Evolutionary conservation across 148 eudicot genomes (phyloP), one percentile per base, ranked within the genome.

Genomic region (Selenicereus undatus): DNA sequence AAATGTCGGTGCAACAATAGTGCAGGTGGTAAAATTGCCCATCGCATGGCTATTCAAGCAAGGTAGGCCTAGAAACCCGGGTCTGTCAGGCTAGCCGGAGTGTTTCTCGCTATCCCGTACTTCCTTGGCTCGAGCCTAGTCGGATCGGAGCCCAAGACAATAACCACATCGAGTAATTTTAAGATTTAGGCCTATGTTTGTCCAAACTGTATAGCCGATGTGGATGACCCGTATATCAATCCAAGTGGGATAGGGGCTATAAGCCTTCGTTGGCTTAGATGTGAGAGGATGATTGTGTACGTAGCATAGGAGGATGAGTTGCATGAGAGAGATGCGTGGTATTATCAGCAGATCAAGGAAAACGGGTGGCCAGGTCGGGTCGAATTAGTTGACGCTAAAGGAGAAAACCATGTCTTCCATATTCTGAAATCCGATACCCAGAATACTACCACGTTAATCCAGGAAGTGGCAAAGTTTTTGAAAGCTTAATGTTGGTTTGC

Each of bases 1-100:
- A n/a, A n/a, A n/a, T n/a, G n/a, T n/a, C n/a, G n/a, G n/a, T n/a
- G n/a, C n/a, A n/a, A n/a, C n/a, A n/a, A 91, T 36, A 87, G 91
- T 27, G 80, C 92, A 0, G 92, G 92, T 0, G 86, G 3, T 2
- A 91, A 88, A 64, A 88, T 90, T 26, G 94, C 88, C 0, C 91
- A 91, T 36, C 83, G 90, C 22, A 32, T 88, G 10, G 86, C 84
- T 0, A 79, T 90, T 62, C 84, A 88, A 27, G 16, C 60, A 3
- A n/a, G n/a, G n/a, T n/a, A n/a, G n/a, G n/a, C n/a, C n/a, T n/a
- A n/a, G 17, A 0, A 3, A 0, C 35, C 71, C 12, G 81, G 85
- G 22, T 78, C 39, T 3, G 79, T 86, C 30, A 70, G 30, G 11
- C 73, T 87, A 16, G 30, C 35, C 20, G 94, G 94, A 0, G 62